Percentiles rank a stretch among this genome's conserved stretches.
phyloP scores from a whole-genome alignment of 1,284 basidiomycete genomes.

The Trametes hirsuta region DNA sequence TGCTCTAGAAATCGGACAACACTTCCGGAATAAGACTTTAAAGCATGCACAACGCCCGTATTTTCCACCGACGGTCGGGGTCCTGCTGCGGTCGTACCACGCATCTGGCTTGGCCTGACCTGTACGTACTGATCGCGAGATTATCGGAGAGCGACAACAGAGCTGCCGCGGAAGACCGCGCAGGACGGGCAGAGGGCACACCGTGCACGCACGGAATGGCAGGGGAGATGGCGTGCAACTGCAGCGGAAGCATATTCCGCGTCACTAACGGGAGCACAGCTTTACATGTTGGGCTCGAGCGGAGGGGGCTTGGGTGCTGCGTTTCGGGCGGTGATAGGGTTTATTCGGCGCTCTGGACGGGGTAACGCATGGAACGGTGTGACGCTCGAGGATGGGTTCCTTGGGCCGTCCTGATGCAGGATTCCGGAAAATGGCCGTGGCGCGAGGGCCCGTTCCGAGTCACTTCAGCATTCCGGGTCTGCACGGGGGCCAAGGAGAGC shows the following conservation, averaged over 20 bases:
- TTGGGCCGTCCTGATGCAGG: constrained; percentile 2
- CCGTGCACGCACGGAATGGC: neutral
- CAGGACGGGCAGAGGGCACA: neutral
- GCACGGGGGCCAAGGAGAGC: neutral
- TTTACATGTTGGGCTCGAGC: neutral
- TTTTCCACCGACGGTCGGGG: too few species aligned
- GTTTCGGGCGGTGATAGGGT: constrained; percentile 8
- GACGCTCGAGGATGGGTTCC: constrained; percentile 3
- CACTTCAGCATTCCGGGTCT: neutral
- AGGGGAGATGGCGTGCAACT: neutral
- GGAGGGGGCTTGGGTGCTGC: neutral
- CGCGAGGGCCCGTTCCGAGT: neutral
- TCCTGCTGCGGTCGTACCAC: too few species aligned
- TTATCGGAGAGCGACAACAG: neutral
- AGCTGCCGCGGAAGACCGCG: neutral
- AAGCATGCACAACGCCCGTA: too few species aligned
- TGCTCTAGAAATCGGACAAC: too few species aligned
- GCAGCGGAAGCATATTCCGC: constrained; percentile 13
- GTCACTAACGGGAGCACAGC: constrained; percentile 8
- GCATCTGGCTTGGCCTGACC: neutral
- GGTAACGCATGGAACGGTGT: neutral
- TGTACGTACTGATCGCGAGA: constrained; percentile 2
- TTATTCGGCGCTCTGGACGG: constrained; percentile 5
- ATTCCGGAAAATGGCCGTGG: constrained; percentile 7
- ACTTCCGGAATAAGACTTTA: too few species aligned